Base-by-base conservation (phyloP, 805 yeast species). In the Sugiyamaella lignohabitans region DNA sequence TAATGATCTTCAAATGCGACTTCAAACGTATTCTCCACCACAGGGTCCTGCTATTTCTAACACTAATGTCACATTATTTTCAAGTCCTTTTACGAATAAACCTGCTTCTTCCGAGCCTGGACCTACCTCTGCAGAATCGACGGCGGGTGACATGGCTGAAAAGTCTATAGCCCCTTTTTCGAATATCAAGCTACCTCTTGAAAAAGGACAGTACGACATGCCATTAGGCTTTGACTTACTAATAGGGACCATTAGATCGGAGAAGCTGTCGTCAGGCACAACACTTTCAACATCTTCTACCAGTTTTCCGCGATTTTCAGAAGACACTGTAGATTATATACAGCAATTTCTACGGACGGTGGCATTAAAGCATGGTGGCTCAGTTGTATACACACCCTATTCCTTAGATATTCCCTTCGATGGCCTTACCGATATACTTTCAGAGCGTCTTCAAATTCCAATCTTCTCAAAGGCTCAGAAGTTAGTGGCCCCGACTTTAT, bases 341-440 rank as follows among this genome's bases (percentile, higher is more conserved):
- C 65, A 59, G 52, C 67, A 56, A 48, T 54, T 56, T 43, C 34
- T 64, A 38, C 53, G 65, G 37, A 49, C 54, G 6, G 47, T 62
- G 4, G 53, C 57, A 11, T 40, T 42, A 16, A 53, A 46, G 41
- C 50, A 48, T 42, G 52, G 53, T 2, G 55, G 45, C 3, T 52
- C 54, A 8, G 37, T 53, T 3, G 37, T 45, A 19, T 48, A 52
- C 19, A 18, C 48, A 3, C 51, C 54, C 6, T 48, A 42, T 21
- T 16, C 50, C 19, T 18, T 38, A 5, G 42, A 37, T 21, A 40
- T 43, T 21, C 32, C 45, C 29, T 19, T 27, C 38, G 32, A 36
- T n/a, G 44, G 47, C 11, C 40, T 48, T 6, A 6, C 27, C 8
- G 56, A 51, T 37, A 24, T 55, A 5, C 34, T 55, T 8, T 54